A percentile compares a stretch with the other conserved stretches of the same genome.
Evolutionary conservation across 1,284 basidiomycete species (phyloP).

Genomic region (Serendipita sp.): DNA sequence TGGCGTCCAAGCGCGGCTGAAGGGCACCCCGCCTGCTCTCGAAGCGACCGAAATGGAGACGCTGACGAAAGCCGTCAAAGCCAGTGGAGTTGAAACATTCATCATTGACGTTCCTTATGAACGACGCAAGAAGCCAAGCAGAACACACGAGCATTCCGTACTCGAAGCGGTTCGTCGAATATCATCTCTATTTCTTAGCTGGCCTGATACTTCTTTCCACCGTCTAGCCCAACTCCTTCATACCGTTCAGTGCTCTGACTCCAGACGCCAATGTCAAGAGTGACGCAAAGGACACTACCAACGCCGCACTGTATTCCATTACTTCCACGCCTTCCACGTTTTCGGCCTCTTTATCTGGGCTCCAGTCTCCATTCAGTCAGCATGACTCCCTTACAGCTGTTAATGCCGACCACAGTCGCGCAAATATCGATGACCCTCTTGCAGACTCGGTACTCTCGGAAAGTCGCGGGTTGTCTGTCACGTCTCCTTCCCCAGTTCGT

Average conservation of each 20-base stretch:
- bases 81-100: neutral
- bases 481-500: neutral
- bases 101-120: neutral
- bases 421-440: neutral
- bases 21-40: neutral
- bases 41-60: neutral
- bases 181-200: neutral
- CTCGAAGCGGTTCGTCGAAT: neutral
- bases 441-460: neutral
- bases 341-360: neutral
- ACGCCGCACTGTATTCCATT: neutral
- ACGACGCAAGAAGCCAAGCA: neutral
- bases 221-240: neutral
- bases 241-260: neutral
- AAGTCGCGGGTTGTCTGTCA: neutral
- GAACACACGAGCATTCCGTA: neutral
- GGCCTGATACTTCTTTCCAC: neutral
- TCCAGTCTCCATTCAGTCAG: neutral
- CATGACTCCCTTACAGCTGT: neutral
- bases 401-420: neutral
- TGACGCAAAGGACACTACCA: neutral
- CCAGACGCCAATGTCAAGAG: neutral
- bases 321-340: conserved; percentile 1
- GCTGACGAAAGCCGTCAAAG: neutral
- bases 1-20: neutral